phyloP scores from a whole-genome alignment of 306 rosid species.

The Heteromeles arbutifolia region DNA sequence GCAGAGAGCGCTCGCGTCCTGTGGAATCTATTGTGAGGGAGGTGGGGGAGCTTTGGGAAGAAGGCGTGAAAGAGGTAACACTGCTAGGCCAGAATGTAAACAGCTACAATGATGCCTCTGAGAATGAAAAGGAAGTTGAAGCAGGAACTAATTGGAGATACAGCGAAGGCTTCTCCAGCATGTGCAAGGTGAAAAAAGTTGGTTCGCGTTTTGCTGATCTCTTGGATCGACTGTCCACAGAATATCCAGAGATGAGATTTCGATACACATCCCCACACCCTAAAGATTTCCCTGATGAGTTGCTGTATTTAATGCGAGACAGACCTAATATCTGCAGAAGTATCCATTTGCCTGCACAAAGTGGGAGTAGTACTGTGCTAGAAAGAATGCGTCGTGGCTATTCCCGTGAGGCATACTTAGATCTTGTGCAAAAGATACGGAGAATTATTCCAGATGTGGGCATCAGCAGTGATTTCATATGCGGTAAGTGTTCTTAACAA shows the following conservation, averaged over 20 bases:
- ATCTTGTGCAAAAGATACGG: constrained; percentile 79
- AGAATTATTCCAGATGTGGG: constrained; percentile 79
- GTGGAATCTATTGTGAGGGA: constrained; percentile 86
- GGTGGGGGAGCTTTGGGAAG: constrained; percentile 82
- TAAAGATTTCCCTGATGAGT: constrained; percentile 88
- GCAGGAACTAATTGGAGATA: constrained; percentile 66
- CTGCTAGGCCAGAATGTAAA: constrained; percentile 97
- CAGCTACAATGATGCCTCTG: constrained; percentile 84
- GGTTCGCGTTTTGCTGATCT: constrained; percentile 91
- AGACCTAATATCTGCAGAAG: constrained; percentile 75
- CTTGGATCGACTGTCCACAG: constrained; percentile 67
- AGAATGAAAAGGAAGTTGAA: constrained; percentile 46
- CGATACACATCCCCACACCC: constrained; percentile 99
- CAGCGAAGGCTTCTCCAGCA: constrained; percentile 89
- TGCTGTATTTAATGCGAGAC: constrained; percentile 80
- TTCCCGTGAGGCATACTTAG: constrained; percentile 85
- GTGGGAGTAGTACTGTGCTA: constrained; percentile 64
- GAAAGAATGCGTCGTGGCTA: constrained; percentile 97
- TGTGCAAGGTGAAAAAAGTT: constrained; percentile 65
- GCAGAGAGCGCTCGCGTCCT: constrained; percentile 90
- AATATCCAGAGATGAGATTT: constrained; percentile 95
- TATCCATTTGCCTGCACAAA: constrained; percentile 91
- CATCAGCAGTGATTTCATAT: constrained; percentile 89
- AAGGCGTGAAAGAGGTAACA: constrained; percentile 93
- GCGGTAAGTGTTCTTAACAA: constrained; percentile 43